Evolutionary conservation across 2,329 filamentous ascomycete species (phyloP).

Genomic region (Purpureocillium lavendulum): DNA sequence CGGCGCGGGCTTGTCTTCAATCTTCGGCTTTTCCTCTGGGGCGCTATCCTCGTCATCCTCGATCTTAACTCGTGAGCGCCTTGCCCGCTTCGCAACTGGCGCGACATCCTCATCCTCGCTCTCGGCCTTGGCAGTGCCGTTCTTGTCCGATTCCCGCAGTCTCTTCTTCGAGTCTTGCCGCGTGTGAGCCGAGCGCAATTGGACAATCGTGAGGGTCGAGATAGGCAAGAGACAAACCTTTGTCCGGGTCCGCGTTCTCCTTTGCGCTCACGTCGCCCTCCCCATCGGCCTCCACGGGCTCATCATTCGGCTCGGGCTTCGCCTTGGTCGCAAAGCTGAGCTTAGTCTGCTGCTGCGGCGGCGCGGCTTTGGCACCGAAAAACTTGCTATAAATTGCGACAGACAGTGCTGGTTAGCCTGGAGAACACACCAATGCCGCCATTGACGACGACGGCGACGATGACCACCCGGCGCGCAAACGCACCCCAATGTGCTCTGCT

Average conservation of each 20-base stretch:
- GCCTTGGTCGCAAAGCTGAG: constrained; percentile 63
- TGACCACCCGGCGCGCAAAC: constrained; percentile 21
- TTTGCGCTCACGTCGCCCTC: constrained; percentile 21
- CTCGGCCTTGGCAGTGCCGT: constrained; percentile 16
- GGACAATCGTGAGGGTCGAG: background rate
- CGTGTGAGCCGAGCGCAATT: background rate
- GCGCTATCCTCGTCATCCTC: constrained; percentile 45
- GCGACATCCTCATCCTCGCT: constrained; percentile 46
- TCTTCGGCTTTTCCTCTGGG: constrained; percentile 25
- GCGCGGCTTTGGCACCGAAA: constrained; percentile 53
- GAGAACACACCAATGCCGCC: constrained; percentile 1
- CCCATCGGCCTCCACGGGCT: constrained; percentile 19
- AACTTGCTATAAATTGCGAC: constrained; percentile 58
- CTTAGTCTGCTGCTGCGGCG: constrained; percentile 66
- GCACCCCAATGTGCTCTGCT: constrained; percentile 67
- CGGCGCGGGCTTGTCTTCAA: constrained; percentile 8
- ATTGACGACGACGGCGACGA: background rate
- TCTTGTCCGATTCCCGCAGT: constrained; percentile 16
- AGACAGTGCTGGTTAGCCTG: constrained; percentile 1
- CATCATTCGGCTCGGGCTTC: constrained; percentile 22
- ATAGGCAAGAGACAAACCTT: constrained; percentile 21
- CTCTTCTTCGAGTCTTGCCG: constrained; percentile 39
- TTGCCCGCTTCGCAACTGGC: constrained; percentile 50
- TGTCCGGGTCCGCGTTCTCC: constrained; percentile 28
- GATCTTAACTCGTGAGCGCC: constrained; percentile 36